Evolutionary conservation across 1,284 basidiomycete genomes (phyloP).

Genomic region (Coniophora puteana): DNA sequence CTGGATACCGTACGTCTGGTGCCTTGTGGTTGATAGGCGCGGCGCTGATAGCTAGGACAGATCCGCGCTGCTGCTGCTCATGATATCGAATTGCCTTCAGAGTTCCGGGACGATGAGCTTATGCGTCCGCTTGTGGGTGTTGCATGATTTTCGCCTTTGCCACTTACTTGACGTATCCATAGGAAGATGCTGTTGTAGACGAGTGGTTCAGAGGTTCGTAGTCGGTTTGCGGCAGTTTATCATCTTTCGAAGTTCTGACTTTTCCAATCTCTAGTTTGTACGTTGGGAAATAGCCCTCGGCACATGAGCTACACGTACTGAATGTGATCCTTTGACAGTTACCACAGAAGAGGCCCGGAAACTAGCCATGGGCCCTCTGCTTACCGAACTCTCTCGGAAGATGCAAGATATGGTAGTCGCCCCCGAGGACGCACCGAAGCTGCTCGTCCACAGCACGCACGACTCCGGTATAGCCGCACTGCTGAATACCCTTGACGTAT

Average conservation of each 20-base stretch:
- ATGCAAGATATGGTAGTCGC: slow-evolving; percentile 53
- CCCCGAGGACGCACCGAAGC: slow-evolving; percentile 46
- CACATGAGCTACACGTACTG: no score
- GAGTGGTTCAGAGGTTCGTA: slow-evolving; percentile 75
- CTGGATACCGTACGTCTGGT: slow-evolving; percentile 63
- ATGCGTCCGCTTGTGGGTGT: slow-evolving; percentile 58
- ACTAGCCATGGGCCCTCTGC: slow-evolving; percentile 73
- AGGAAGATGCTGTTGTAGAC: slow-evolving; percentile 72
- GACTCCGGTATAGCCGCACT: slow-evolving; percentile 75
- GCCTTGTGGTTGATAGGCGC: neutral
- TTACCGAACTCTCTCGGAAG: slow-evolving; percentile 58
- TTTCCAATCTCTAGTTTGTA: slow-evolving; percentile 21
- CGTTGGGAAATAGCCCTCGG: no score
- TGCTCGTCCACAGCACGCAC: slow-evolving; percentile 71
- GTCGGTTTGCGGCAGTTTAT: slow-evolving; percentile 1
- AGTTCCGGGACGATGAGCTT: slow-evolving; percentile 61
- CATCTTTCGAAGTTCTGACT: neutral
- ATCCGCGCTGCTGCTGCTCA: slow-evolving; percentile 68
- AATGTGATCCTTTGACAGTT: slow-evolving; percentile 37
- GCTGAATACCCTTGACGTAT: slow-evolving; percentile 68
- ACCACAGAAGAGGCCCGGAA: slow-evolving; percentile 72
- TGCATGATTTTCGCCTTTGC: neutral
- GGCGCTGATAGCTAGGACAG: slow-evolving; percentile 27
- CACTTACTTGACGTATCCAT: slow-evolving; percentile 4
- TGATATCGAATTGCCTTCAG: slow-evolving; percentile 63